Conservation (phyloP, 2,329 filamentous ascomycete species). For the Acrocalymma vagum region DNA sequence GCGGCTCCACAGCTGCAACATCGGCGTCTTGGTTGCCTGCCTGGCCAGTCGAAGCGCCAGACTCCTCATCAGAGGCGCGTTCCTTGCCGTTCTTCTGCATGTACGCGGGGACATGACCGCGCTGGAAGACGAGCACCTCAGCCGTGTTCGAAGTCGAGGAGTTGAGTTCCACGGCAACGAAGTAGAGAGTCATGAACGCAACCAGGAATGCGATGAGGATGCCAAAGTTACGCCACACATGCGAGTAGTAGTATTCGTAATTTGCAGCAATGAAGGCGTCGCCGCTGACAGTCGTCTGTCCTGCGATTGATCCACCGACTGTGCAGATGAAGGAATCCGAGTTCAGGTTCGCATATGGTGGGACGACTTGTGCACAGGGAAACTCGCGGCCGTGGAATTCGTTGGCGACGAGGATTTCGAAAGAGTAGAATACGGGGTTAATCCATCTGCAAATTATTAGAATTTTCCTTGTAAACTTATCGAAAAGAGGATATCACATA, state of each 20-base stretch:
- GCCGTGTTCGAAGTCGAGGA: slow-evolving; percentile 69
- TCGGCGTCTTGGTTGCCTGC: slow-evolving; percentile 41
- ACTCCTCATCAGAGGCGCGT: slow-evolving; percentile 44
- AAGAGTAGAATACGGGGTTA: slow-evolving; percentile 80
- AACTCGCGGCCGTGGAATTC: slow-evolving; percentile 59
- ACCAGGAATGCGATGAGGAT: slow-evolving; percentile 72
- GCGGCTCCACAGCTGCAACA: slow-evolving; percentile 48
- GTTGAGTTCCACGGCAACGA: slow-evolving; percentile 71
- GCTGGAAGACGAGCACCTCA: slow-evolving; percentile 72
- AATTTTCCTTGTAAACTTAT: neutral
- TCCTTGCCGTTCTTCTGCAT: slow-evolving; percentile 41
- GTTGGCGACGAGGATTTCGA: slow-evolving; percentile 82
- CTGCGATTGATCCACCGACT: slow-evolving; percentile 48
- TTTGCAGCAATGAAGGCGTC: slow-evolving; percentile 44
- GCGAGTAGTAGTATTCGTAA: slow-evolving; percentile 50
- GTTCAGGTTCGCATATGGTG: slow-evolving; percentile 39
- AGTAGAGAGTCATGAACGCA: slow-evolving; percentile 70
- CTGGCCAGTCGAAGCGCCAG: slow-evolving; percentile 32
- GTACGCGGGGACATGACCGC: slow-evolving; percentile 54
- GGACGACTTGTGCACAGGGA: slow-evolving; percentile 48
- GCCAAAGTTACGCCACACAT: slow-evolving; percentile 70
- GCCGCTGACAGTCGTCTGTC: slow-evolving; percentile 48
- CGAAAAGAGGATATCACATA: neutral
- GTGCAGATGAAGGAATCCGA: slow-evolving; percentile 48
- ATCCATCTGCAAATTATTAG: slow-evolving; percentile 58